These are phyloP conservation scores for Blastocrithidia nonstop DNA, from an alignment of 208 protist genomes.

Conservation along the genomic window DNA sequence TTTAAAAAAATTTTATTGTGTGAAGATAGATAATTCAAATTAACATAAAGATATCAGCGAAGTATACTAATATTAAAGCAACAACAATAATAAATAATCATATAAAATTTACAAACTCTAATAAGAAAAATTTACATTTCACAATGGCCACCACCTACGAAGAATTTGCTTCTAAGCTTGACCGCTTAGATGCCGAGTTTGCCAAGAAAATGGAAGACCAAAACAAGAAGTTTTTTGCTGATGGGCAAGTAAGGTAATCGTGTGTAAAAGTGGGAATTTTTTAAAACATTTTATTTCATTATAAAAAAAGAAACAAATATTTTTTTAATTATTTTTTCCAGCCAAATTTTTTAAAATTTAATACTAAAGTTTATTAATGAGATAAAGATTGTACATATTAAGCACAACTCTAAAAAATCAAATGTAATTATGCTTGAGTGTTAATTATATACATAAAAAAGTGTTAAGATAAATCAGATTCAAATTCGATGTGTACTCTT, in stretches of 20 bases:
- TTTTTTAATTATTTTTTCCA: constrained; percentile 8
- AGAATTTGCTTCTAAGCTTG: constrained; percentile 79
- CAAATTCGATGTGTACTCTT: too few relatives aligned
- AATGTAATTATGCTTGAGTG: too few relatives aligned
- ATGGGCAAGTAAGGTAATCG: constrained; percentile 56
- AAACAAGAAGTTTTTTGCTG: constrained; percentile 86
- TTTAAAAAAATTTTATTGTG: too few relatives aligned
- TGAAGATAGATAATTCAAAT: too few relatives aligned
- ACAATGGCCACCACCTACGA: constrained; percentile 78
- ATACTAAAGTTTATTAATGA: background rate
- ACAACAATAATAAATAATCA: background rate
- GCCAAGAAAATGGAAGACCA: constrained; percentile 87
- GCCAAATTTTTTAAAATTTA: constrained; percentile 2
- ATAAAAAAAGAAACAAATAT: constrained; percentile 6
- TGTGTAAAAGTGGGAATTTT: background rate
- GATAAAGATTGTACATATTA: background rate
- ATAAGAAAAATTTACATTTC: constrained; percentile 9
- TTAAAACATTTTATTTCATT: too few relatives aligned
- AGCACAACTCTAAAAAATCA: too few relatives aligned
- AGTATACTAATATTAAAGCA: too few relatives aligned
- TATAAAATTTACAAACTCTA: constrained; percentile 2
- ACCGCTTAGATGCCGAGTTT: constrained; percentile 83
- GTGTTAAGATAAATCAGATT: too few relatives aligned
- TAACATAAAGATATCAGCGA: too few relatives aligned
- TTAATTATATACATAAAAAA: too few relatives aligned